Base-by-base conservation (phyloP, 2,329 filamentous ascomycete genomes). In the Cryphonectria japonica region DNA sequence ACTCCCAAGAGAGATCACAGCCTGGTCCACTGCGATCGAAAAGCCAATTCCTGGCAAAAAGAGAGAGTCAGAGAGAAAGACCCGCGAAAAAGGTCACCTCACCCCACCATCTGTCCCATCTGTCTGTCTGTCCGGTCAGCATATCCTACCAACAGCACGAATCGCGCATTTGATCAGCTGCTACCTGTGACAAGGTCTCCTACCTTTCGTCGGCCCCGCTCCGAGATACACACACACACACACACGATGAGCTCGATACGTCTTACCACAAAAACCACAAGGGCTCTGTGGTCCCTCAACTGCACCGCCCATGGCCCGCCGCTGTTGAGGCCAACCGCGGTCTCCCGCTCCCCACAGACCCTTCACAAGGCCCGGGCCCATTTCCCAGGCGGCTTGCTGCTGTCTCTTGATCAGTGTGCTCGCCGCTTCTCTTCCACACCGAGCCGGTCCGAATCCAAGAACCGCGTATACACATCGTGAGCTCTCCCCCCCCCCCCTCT, bases 401-500 rank as follows among this genome's bases (percentile, higher is more conserved):
- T n/a, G 26, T 46, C 39, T 1, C 32, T 50, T 14, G n/a, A 32
- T 6, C 60, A 62, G 19, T 7, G 19, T 50, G 46, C 46, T 6
- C 68, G 62, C n/a, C 37, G 37, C 34, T 73, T 73, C 63, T 73
- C 71, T 2, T 61, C 67, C 43, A 65, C 69, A 11, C 9, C 69
- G 3, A 60, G 41, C 32, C 71, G 54, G n/a, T 50, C 59, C 19
- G 63, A 66, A 29, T 11, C 32, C 43, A 61, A 41, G n/a, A 73
- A 73, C n/a, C 57, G 66, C 13, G 77, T 82, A 71, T 81, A 78
- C 71, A 74, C 78, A 59, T 76, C 79, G 80, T 82, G 72, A 76
- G 80, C 76, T 54, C 34, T 26, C 19, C 37, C 8, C 57, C 64
- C 59, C 34, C 43, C 34, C 34, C 66, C 34, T 34, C 34, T 34